Base-by-base conservation (phyloP, 768 basidiomycete species). In the Lactarius psammicola region DNA sequence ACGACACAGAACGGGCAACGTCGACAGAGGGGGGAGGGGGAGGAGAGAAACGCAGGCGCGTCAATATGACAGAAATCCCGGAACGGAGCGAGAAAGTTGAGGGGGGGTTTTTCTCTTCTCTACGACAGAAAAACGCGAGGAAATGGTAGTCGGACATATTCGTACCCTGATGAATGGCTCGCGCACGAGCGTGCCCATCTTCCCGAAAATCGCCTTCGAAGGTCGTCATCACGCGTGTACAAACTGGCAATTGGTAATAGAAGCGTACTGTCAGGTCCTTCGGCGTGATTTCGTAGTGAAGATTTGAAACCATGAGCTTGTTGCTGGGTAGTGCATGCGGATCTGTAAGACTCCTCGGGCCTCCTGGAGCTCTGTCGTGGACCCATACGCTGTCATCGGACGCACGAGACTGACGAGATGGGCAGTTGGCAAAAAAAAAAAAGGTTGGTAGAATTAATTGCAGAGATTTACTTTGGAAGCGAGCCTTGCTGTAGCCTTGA, bases 91-190 rank as follows among this genome's bases (percentile, higher is more conserved):
- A 72, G 65, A 72, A 75, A 71, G 75, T 71, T 72, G 70, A 73
- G 65, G 82, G 80, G 80, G 33, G 33, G 3, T 34, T 11, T 78
- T 80, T 78, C 81, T 81, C 83, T 82, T 81, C 83, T 75, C 82
- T 79, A 86, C 76, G 85, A 83, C 84, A 82, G 11, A 82, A 40
- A 20, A 62, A 80, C 74, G 78, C 77, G 78, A 79, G 78, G 75
- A 73, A 75, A 76, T 83, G 61, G 75, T 73, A 79, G 74, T 76
- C 74, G 74, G 75, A 76, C 72, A 73, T 77, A 73, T 77, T 78
- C 94, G 89, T 94, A 96, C 94, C 89, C 90, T 92, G 78, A 96
- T 94, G 77, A 86, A 79, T 80, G 94, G 94, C 83, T 94, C 92
- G 78, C 92, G 88, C 74, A 92, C 84, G 78, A 96, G 86, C 80